Percentiles rank a stretch among this genome's conserved stretches.
phyloP scores from a whole-genome alignment of 2,329 filamentous ascomycete species.

The Pezicula carpinea region DNA sequence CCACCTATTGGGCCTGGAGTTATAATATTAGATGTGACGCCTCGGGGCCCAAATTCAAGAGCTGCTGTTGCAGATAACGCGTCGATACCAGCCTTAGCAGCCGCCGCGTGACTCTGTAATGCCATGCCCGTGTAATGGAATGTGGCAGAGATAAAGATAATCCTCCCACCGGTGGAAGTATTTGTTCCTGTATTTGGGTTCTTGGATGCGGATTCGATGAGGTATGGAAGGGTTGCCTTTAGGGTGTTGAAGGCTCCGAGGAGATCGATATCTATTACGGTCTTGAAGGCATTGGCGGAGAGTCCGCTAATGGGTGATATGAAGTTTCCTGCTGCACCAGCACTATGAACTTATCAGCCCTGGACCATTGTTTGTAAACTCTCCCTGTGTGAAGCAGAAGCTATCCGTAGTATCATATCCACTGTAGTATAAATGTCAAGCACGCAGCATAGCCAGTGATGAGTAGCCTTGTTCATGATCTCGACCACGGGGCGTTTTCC shows the following conservation, averaged over 20 bases:
- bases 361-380: too few relatives aligned
- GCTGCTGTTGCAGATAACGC: constrained; percentile 74
- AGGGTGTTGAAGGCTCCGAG: constrained; percentile 91
- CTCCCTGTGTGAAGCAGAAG: too few relatives aligned
- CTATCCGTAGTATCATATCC: too few relatives aligned
- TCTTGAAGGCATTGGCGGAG: constrained; percentile 85
- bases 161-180: constrained; percentile 64
- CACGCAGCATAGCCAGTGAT: constrained; percentile 2
- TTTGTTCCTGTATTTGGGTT: constrained; percentile 54
- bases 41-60: constrained; percentile 85
- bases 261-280: constrained; percentile 94
- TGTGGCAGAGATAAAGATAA: constrained; percentile 85
- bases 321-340: constrained; percentile 94
- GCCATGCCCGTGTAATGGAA: constrained; percentile 87
- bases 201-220: constrained; percentile 67
- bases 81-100: constrained; percentile 89
- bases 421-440: too few relatives aligned
- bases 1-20: constrained; percentile 80
- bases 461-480: constrained; percentile 1
- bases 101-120: constrained; percentile 83
- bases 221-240: constrained; percentile 82
- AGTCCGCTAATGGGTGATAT: constrained; percentile 79
- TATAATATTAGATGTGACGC: constrained; percentile 84
- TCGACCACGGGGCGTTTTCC: not conserved
- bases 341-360: constrained; percentile 44